phyloP scores from a whole-genome alignment of 1,284 basidiomycete species.

The Wolfiporia cocos region DNA sequence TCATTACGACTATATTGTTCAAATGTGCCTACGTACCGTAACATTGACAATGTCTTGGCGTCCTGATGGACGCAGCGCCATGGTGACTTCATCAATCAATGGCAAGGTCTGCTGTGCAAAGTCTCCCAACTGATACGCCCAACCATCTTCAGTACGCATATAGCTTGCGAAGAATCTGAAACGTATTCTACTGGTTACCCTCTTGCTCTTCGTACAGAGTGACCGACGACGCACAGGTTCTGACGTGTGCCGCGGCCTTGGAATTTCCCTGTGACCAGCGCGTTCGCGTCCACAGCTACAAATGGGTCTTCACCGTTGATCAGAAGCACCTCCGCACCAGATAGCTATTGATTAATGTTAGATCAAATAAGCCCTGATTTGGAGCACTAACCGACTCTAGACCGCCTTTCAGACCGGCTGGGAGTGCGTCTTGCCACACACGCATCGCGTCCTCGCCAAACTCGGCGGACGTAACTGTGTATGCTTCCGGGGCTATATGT shows the following conservation, averaged over 20 bases:
- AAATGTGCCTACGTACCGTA: slow-evolving; percentile 36
- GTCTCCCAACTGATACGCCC: slow-evolving; percentile 56
- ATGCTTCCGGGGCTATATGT: slow-evolving; percentile 55
- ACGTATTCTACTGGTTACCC: too few species aligned
- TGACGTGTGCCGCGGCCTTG: slow-evolving; percentile 47
- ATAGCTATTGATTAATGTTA: slow-evolving; percentile 32
- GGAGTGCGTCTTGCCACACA: slow-evolving; percentile 51
- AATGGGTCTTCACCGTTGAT: slow-evolving; percentile 52
- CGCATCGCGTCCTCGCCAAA: slow-evolving; percentile 47
- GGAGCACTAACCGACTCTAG: slow-evolving; percentile 40
- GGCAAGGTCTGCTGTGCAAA: slow-evolving; percentile 56
- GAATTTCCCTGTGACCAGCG: slow-evolving; percentile 36
- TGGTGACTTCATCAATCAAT: slow-evolving; percentile 40
- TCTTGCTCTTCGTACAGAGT: too few species aligned
- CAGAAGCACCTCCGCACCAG: slow-evolving; percentile 45
- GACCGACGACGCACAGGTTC: slow-evolving; percentile 30
- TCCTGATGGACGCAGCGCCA: slow-evolving; percentile 41
- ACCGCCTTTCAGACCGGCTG: slow-evolving; percentile 39
- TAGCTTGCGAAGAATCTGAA: slow-evolving; percentile 37
- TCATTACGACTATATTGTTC: background rate
- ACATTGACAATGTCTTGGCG: slow-evolving; percentile 37
- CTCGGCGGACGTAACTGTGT: slow-evolving; percentile 43
- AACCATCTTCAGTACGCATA: slow-evolving; percentile 31
- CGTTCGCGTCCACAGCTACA: slow-evolving; percentile 46
- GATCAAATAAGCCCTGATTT: too few species aligned